These are phyloP conservation scores for Apostasia shenzhenica DNA, from an alignment of 106 monocot genomes.

Conservation along the genomic window DNA sequence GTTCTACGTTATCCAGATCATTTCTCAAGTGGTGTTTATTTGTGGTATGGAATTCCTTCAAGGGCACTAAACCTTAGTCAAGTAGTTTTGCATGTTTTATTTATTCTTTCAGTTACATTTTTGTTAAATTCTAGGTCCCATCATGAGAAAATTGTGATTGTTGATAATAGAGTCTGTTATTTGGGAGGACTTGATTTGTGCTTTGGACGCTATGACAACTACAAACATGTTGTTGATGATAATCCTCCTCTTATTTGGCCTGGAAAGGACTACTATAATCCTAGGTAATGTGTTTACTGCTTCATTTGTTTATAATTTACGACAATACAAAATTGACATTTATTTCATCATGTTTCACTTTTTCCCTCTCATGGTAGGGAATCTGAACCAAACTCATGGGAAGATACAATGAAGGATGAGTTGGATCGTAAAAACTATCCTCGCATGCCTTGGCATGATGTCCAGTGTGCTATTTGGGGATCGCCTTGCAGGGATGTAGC, in stretches of 20 bases:
- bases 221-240: conserved; percentile 75
- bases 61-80: neutral
- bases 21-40: conserved; percentile 86
- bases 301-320: too few relatives aligned
- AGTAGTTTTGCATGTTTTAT: neutral
- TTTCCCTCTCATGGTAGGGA: conserved; percentile 39
- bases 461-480: conserved; percentile 98
- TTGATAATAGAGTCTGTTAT: conserved; percentile 89
- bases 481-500: conserved; percentile 94
- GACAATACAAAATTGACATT: too few relatives aligned
- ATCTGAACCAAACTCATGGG: conserved; percentile 99
- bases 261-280: conserved; percentile 99
- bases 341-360: neutral
- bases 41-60: conserved; percentile 54
- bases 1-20: conserved; percentile 99
- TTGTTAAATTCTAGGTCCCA: conserved; percentile 67
- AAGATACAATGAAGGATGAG: conserved; percentile 92
- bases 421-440: conserved; percentile 86
- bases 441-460: conserved; percentile 99
- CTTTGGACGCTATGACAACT: conserved; percentile 97
- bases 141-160: conserved; percentile 99
- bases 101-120: neutral
- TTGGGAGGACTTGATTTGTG: conserved; percentile 98
- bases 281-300: conserved; percentile 40
- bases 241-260: conserved; percentile 78